Evolutionary conservation across 2,329 filamentous ascomycete genomes (phyloP).

Genomic region (Septoria petroselini): DNA sequence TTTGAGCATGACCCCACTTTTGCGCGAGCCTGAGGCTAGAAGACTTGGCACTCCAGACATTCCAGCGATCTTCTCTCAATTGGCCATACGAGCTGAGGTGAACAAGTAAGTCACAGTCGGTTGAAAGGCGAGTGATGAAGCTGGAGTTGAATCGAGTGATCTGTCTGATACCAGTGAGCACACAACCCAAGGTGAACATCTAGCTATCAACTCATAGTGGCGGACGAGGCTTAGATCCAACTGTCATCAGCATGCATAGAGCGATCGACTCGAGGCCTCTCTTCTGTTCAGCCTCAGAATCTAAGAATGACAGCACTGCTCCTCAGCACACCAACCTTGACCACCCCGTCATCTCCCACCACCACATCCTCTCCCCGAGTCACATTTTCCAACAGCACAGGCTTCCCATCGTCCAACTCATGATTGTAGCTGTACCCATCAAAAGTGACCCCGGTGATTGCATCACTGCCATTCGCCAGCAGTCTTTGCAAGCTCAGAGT

Average conservation of each 20-base stretch:
- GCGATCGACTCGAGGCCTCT: not conserved
- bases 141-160: too few species aligned
- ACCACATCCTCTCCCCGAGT: conserved; percentile 50
- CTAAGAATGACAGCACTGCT: conserved; percentile 35
- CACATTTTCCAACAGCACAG: conserved; percentile 55
- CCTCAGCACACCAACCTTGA: conserved; percentile 30
- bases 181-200: too few species aligned
- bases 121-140: too few species aligned
- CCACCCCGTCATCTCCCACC: conserved; percentile 38
- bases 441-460: conserved; percentile 59
- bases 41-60: too few species aligned
- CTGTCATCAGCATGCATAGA: not conserved
- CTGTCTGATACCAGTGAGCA: too few species aligned
- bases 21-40: too few species aligned
- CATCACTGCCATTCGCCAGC: conserved; percentile 61
- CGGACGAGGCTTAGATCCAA: too few species aligned
- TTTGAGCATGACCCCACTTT: too few species aligned
- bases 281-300: conserved; percentile 5
- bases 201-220: too few species aligned
- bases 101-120: too few species aligned
- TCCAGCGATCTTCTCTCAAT: too few species aligned
- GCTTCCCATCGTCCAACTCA: conserved; percentile 54
- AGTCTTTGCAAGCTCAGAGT: conserved; percentile 49
- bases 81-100: too few species aligned
- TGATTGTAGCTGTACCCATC: conserved; percentile 62